Evolutionary conservation across 306 rosid genomes (phyloP).

Genomic region (Prunus dulcis): DNA sequence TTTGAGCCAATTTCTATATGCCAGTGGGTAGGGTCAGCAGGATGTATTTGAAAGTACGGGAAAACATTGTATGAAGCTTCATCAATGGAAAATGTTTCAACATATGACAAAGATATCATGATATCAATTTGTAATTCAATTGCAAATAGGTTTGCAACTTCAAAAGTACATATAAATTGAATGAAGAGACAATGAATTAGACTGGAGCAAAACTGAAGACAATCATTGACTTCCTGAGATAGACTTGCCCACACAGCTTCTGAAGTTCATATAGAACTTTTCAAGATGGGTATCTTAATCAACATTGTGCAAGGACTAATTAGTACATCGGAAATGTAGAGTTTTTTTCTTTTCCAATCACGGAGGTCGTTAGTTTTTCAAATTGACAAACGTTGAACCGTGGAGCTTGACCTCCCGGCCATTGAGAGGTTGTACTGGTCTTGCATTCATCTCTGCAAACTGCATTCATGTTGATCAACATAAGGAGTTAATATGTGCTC

Average conservation of each 20-base stretch:
- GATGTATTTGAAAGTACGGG: not conserved
- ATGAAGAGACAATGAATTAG: not conserved
- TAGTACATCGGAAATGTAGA: not conserved
- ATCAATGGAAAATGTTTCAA: not conserved
- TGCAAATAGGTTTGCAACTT: not conserved
- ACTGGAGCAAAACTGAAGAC: not conserved
- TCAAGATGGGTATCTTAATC: not conserved
- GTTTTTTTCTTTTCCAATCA: not conserved
- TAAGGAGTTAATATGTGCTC: not conserved
- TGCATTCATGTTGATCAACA: conserved; percentile 14
- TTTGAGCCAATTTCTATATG: not conserved
- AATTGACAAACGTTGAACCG: not conserved
- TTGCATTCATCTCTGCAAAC: conserved; percentile 36
- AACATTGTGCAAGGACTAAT: not conserved
- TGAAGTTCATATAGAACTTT: not conserved
- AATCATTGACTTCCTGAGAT: not conserved
- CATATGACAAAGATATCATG: not conserved
- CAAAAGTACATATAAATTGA: not conserved
- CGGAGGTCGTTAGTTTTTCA: not conserved
- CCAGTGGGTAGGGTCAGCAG: not conserved
- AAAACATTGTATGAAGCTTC: not conserved
- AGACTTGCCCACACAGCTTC: not conserved
- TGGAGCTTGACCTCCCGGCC: conserved; percentile 16
- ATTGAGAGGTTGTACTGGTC: conserved; percentile 34
- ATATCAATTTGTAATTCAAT: not conserved